A percentile compares a stretch with the other conserved stretches of the same genome.
Evolutionary conservation across 1,139 yeast genomes (phyloP).

Genomic region (Hemisphaericaspora lyxosophila): DNA sequence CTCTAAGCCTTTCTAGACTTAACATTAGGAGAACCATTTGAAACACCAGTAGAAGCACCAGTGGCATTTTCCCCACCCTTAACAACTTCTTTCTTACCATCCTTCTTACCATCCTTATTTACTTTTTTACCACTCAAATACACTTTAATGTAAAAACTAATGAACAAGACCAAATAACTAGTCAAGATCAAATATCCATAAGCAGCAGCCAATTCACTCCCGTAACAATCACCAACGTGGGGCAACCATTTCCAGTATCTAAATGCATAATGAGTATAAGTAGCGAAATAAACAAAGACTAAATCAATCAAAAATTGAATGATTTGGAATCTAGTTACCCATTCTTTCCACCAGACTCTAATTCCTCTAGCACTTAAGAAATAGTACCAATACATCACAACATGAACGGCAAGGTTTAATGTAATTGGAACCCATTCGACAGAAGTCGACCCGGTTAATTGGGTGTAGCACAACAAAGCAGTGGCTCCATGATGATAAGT

Average conservation of each 20-base stretch:
- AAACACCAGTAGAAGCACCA: constrained; percentile 14
- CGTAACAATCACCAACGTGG: constrained; percentile 83
- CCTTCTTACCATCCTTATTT: constrained; percentile 7
- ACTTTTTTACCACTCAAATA: constrained; percentile 52
- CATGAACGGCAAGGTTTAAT: constrained; percentile 89
- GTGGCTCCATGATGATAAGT: constrained; percentile 99
- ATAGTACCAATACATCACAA: constrained; percentile 98
- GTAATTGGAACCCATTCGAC: constrained; percentile 95
- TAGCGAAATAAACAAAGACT: constrained; percentile 87
- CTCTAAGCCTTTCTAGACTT: constrained; percentile 47
- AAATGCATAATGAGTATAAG: constrained; percentile 75
- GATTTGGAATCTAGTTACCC: constrained; percentile 97
- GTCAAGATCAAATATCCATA: constrained; percentile 88
- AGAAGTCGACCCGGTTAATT: constrained; percentile 84
- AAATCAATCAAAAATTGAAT: constrained; percentile 89
- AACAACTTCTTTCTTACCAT: constrained; percentile 9
- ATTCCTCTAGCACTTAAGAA: constrained; percentile 91
- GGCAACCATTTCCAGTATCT: constrained; percentile 66
- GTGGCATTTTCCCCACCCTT: not conserved
- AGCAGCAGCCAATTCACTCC: constrained; percentile 89
- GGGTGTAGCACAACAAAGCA: constrained; percentile 92
- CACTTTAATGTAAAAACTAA: constrained; percentile 87
- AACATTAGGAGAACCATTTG: constrained; percentile 24
- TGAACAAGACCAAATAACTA: constrained; percentile 85
- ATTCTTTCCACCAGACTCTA: constrained; percentile 99